phyloP scores from a whole-genome alignment of 2,329 filamentous ascomycete species.

The Colletotrichum sublineola region DNA sequence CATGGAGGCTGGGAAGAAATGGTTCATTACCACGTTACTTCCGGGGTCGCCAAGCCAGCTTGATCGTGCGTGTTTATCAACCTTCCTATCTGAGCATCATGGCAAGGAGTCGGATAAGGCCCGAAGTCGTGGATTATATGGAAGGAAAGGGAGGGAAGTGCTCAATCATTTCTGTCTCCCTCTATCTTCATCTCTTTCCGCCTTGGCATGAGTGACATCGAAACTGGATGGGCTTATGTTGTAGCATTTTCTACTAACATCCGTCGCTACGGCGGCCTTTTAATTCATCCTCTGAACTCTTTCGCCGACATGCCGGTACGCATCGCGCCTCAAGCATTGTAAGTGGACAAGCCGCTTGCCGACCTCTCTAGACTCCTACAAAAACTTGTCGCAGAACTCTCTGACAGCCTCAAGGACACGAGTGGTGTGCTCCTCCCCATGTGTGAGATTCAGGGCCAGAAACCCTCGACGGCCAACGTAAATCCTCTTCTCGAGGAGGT shows the following conservation, averaged over 20 bases:
- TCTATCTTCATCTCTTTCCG: background rate
- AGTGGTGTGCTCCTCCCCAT: constrained; percentile 31
- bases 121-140: background rate
- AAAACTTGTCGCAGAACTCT: constrained; percentile 21
- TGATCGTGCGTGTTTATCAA: constrained; percentile 35
- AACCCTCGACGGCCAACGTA: constrained; percentile 41
- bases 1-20: constrained; percentile 3
- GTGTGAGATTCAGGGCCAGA: constrained; percentile 37
- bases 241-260: background rate
- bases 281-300: background rate
- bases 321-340: background rate
- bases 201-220: background rate
- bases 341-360: background rate
- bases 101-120: background rate
- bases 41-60: constrained; percentile 22
- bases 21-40: constrained; percentile 25
- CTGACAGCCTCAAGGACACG: constrained; percentile 9
- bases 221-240: no score
- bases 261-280: background rate
- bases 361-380: background rate
- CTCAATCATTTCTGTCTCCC: no score
- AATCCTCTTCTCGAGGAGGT: constrained; percentile 30
- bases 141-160: no score
- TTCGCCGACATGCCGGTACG: background rate
- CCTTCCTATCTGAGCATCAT: constrained; percentile 41